Evolutionary conservation across 352 stramenopile species (phyloP).

Genomic region (Phytophthora rubi): DNA sequence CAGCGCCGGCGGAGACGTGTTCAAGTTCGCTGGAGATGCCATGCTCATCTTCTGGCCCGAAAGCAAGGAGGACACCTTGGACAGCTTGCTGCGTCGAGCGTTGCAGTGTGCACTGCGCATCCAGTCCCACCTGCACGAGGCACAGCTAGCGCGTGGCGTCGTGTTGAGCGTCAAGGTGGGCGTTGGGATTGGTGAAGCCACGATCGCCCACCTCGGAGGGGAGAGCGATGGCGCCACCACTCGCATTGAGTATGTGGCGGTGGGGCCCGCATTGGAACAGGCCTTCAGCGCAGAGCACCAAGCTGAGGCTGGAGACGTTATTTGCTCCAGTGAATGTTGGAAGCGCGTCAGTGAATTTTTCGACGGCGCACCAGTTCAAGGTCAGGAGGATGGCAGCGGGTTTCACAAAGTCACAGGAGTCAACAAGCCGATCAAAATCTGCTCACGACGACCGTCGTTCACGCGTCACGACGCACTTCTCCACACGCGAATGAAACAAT

Average conservation of each 20-base stretch:
- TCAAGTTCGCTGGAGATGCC: slow-evolving; percentile 97
- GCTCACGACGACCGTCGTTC: slow-evolving; percentile 73
- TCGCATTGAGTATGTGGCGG: slow-evolving; percentile 93
- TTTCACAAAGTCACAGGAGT: slow-evolving; percentile 73
- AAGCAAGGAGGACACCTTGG: slow-evolving; percentile 90
- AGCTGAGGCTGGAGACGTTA: slow-evolving; percentile 88
- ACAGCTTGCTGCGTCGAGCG: slow-evolving; percentile 78
- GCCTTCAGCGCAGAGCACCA: slow-evolving; percentile 91
- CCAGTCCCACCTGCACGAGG: slow-evolving; percentile 89
- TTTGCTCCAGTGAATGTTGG: slow-evolving; percentile 89
- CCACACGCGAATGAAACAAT: slow-evolving; percentile 89
- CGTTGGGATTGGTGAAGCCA: slow-evolving; percentile 89
- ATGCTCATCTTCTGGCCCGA: slow-evolving; percentile 95
- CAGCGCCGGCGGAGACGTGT: slow-evolving; percentile 86
- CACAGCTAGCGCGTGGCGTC: slow-evolving; percentile 83
- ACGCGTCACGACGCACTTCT: slow-evolving; percentile 82
- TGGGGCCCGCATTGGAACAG: slow-evolving; percentile 91
- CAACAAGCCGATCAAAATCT: slow-evolving; percentile 67
- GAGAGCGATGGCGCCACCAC: slow-evolving; percentile 79
- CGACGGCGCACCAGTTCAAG: slow-evolving; percentile 46
- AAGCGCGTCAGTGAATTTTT: slow-evolving; percentile 71
- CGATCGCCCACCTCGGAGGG: slow-evolving; percentile 90
- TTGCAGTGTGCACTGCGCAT: slow-evolving; percentile 92
- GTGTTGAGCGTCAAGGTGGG: slow-evolving; percentile 96
- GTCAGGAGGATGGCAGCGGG: slow-evolving; percentile 14